A percentile compares a stretch with the other conserved stretches of the same genome.
Evolutionary conservation across 225 moss, liverwort and hornwort genomes (phyloP).

Genomic region (Physcomitrellopsis africana): DNA sequence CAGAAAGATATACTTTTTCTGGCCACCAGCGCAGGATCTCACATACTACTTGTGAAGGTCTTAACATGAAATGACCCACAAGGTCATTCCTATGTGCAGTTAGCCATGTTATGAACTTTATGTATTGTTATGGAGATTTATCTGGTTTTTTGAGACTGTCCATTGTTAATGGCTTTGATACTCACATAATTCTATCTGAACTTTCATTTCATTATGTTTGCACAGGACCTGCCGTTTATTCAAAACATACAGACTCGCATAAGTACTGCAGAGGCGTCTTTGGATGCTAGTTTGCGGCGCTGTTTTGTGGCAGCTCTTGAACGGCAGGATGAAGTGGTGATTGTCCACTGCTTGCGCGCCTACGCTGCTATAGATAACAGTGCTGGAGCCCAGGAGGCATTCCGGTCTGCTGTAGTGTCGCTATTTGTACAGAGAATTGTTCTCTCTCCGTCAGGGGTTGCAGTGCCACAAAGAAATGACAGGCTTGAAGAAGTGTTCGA

Average conservation of each 20-base stretch:
- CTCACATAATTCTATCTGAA: constrained; percentile 9
- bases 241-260: constrained; percentile 85
- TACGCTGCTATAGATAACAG: constrained; percentile 90
- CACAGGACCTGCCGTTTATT: constrained; percentile 82
- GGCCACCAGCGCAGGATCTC: neutral
- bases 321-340: constrained; percentile 74
- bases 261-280: constrained; percentile 62
- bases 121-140: neutral
- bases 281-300: constrained; percentile 74
- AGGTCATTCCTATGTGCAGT: neutral
- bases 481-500: constrained; percentile 63
- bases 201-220: constrained; percentile 21
- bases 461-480: constrained; percentile 60
- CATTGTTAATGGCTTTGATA: neutral
- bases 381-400: constrained; percentile 82
- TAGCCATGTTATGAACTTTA: constrained; percentile 13
- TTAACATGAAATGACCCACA: neutral
- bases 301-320: constrained; percentile 88
- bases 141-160: constrained; percentile 6
- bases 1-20: constrained; percentile 13
- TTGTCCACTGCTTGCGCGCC: constrained; percentile 86
- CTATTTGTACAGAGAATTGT: constrained; percentile 74
- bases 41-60: constrained; percentile 3
- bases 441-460: constrained; percentile 50
- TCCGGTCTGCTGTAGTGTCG: constrained; percentile 81